Evolutionary conservation across 1,284 basidiomycete genomes (phyloP).

Genomic region (Peniophora sp.): DNA sequence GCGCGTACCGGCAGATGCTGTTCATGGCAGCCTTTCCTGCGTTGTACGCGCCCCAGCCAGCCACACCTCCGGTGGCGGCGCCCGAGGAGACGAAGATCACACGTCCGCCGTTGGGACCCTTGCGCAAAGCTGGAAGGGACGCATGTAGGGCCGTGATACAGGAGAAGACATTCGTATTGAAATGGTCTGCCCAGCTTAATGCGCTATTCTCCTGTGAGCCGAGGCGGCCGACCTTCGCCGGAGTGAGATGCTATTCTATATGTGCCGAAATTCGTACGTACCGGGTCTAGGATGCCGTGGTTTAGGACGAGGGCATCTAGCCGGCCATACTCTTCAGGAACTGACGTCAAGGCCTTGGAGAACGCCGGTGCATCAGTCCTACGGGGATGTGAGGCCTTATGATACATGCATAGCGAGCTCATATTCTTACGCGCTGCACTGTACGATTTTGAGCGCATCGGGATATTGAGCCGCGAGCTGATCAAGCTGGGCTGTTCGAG

Average conservation of each 20-base stretch:
- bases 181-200: slow-evolving; percentile 54
- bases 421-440: slow-evolving; percentile 66
- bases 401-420: slow-evolving; percentile 8
- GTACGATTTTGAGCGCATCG: slow-evolving; percentile 40
- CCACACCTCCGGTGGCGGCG: slow-evolving; percentile 58
- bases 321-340: slow-evolving; percentile 42
- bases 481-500: slow-evolving; percentile 53
- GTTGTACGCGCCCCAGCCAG: slow-evolving; percentile 76
- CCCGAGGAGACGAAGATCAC: slow-evolving; percentile 81
- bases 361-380: slow-evolving; percentile 56
- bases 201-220: slow-evolving; percentile 26
- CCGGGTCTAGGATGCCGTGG: slow-evolving; percentile 60
- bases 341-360: slow-evolving; percentile 38
- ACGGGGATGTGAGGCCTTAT: slow-evolving; percentile 14
- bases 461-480: slow-evolving; percentile 39
- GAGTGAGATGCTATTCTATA: neutral
- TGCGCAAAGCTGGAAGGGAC: slow-evolving; percentile 59
- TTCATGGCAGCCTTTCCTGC: slow-evolving; percentile 83
- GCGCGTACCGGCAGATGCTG: slow-evolving; percentile 57
- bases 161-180: slow-evolving; percentile 83
- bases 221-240: slow-evolving; percentile 22
- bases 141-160: slow-evolving; percentile 60
- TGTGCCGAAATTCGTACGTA: slow-evolving; percentile 12
- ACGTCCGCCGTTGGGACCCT: slow-evolving; percentile 51
- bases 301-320: slow-evolving; percentile 77